A percentile compares a stretch with the other conserved stretches of the same genome.
Evolutionary conservation across 129 eudicot genomes (phyloP).

Genomic region (Saussurea involucrata): DNA sequence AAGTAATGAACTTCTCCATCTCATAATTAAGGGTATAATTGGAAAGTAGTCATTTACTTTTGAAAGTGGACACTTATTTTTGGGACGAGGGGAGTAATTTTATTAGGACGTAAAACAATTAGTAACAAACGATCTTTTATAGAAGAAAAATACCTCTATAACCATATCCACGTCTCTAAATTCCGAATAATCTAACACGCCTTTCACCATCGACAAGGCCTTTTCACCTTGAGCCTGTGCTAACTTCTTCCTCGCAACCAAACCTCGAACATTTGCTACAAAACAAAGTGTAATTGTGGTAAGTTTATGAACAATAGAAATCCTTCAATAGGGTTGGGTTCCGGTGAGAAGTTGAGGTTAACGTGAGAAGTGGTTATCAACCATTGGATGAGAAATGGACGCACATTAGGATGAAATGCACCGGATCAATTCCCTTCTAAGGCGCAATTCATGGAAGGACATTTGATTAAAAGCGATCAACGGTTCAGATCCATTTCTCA

Average conservation of each 20-base stretch:
- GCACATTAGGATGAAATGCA: too few relatives aligned
- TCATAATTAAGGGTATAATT: neutral
- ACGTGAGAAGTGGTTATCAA: too few relatives aligned
- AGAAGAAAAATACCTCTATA: constrained; percentile 63
- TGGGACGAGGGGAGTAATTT: neutral
- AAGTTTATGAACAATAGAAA: neutral
- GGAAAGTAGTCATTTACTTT: neutral
- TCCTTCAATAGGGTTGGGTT: too few relatives aligned
- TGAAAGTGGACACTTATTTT: too few relatives aligned
- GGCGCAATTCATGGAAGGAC: too few relatives aligned
- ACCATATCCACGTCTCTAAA: constrained; percentile 88
- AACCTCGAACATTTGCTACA: constrained; percentile 63
- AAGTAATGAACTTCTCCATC: neutral
- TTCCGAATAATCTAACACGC: constrained; percentile 81
- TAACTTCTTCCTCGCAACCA: constrained; percentile 78
- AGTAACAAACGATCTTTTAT: constrained; percentile 42
- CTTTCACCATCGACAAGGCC: constrained; percentile 69
- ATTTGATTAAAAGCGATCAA: too few relatives aligned
- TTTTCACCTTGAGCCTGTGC: constrained; percentile 67
- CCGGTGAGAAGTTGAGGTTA: too few relatives aligned
- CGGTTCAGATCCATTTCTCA: too few relatives aligned
- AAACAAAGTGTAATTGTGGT: constrained; percentile 1
- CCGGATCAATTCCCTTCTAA: too few relatives aligned
- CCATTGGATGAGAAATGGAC: too few relatives aligned
- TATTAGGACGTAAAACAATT: constrained; percentile 20